A percentile compares a stretch with the other conserved stretches of the same genome.
Evolutionary conservation across 768 basidiomycete genomes (phyloP).

Genomic region (Russula sp.): DNA sequence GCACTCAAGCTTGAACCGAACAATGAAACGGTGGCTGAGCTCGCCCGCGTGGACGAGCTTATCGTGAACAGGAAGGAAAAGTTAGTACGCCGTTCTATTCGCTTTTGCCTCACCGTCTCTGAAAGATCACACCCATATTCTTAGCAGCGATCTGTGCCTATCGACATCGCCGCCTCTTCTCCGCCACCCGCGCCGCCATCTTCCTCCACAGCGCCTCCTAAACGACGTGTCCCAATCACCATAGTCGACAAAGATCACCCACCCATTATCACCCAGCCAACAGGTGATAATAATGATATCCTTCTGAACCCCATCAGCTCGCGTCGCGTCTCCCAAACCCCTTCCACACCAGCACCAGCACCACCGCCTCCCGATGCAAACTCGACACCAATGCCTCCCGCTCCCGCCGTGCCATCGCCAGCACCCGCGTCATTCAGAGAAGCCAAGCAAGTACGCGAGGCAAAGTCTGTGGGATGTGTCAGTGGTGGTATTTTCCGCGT

Average conservation of each 20-base stretch:
- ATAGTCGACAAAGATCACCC: slow-evolving; percentile 45
- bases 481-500: slow-evolving; percentile 73
- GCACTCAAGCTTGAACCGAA: slow-evolving; percentile 60
- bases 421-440: slow-evolving; percentile 49
- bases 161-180: slow-evolving; percentile 23
- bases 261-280: slow-evolving; percentile 10
- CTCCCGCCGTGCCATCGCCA: slow-evolving; percentile 23
- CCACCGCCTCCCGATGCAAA: slow-evolving; percentile 8
- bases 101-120: neutral
- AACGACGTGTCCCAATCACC: slow-evolving; percentile 62
- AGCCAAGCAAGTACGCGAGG: slow-evolving; percentile 56
- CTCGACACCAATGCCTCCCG: slow-evolving; percentile 13
- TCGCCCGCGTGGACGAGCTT: slow-evolving; percentile 49
- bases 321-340: slow-evolving; percentile 20
- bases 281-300: neutral
- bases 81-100: slow-evolving; percentile 15
- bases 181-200: neutral
- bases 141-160: slow-evolving; percentile 35
- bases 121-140: neutral
- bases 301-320: slow-evolving; percentile 29
- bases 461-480: slow-evolving; percentile 40
- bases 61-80: slow-evolving; percentile 40
- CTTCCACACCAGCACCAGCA: slow-evolving; percentile 1
- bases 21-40: slow-evolving; percentile 63
- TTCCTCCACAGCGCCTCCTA: slow-evolving; percentile 26